phyloP scores from a whole-genome alignment of 23 red algal species.

The Agarophyton chilense region DNA sequence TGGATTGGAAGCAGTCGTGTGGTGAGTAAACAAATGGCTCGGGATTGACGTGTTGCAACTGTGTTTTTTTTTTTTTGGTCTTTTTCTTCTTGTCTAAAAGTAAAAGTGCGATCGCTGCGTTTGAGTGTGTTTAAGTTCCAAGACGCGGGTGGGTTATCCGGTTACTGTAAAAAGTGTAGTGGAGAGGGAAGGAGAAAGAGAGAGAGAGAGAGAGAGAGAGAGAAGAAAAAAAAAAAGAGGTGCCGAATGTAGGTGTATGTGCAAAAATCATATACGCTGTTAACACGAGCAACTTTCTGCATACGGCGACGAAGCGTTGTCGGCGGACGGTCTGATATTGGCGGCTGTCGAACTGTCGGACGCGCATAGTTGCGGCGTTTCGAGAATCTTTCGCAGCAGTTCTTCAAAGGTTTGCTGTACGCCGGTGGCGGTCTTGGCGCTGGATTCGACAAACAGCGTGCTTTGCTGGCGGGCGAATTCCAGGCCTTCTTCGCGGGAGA shows the following conservation, averaged over 20 bases:
- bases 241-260: not conserved
- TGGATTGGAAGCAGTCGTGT: not conserved
- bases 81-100: too few species aligned
- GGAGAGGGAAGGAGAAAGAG: not conserved
- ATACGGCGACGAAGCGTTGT: slow-evolving; percentile 19
- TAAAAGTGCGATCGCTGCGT: too few species aligned
- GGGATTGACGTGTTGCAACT: not conserved
- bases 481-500: slow-evolving; percentile 73
- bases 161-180: not conserved
- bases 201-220: not conserved
- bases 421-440: slow-evolving; percentile 74
- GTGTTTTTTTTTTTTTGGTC: not conserved
- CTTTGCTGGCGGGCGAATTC: slow-evolving; percentile 70
- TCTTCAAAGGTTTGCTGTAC: slow-evolving; percentile 82
- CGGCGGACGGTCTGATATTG: slow-evolving; percentile 54
- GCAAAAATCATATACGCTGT: not conserved
- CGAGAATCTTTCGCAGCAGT: slow-evolving; percentile 80
- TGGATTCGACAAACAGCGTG: slow-evolving; percentile 80
- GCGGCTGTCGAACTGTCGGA: slow-evolving; percentile 26
- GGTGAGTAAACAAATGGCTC: not conserved
- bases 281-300: slow-evolving; percentile 63
- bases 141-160: too few species aligned
- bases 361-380: slow-evolving; percentile 65
- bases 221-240: slow-evolving; percentile 13
- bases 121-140: too few species aligned